Base-by-base conservation (phyloP, 257 asterid species). In the Solanum tarijense region DNA sequence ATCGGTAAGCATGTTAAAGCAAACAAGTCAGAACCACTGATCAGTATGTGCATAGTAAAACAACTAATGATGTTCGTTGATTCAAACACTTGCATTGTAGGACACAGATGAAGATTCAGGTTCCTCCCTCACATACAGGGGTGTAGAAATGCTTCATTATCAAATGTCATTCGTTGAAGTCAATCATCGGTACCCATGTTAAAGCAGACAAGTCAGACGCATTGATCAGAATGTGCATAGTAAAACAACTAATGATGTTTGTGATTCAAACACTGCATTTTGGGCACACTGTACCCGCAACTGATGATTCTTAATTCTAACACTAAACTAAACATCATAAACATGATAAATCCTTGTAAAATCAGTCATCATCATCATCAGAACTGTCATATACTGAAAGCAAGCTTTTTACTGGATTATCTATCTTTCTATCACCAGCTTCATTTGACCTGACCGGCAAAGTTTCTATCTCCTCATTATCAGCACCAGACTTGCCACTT, bases 321-420 rank as follows among this genome's bases (percentile, higher is more conserved):
- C 68, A 29, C 85, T 46, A 48, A 14, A 46, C 27, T 18, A 81
- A 81, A 58, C 85, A 46, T 27, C 39, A 46, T 46, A 35, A 52
- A 66, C 36, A 2, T 10, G 34, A 29, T 34, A 18, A 55, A 71
- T 29, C 79, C 68, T 39, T 29, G n/a, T 16, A 69, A 68, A 85
- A 85, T 95, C 91, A 95, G 83, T 94, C 96, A 32, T 96, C 99
- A 13, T 96, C 99, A 16, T 93, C 98, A 88, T 95, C 98, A 82
- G 98, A 94, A 91, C 96, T 97, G 84, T 90, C 98, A 88, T 97
- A 96, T 29, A 95, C 98, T 35, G 90, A 94, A 43, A 97, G 90
- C 92, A 96, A 91, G 86, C 94, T 93, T 90, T 89, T 95, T 58
- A 97, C 95, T 31, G 98, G 98, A 91, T 97, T 97, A 88, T 94